A percentile compares a stretch with the other conserved stretches of the same genome.
Conservation (phyloP, 345 rosid species). For the Brassica nigra region DNA sequence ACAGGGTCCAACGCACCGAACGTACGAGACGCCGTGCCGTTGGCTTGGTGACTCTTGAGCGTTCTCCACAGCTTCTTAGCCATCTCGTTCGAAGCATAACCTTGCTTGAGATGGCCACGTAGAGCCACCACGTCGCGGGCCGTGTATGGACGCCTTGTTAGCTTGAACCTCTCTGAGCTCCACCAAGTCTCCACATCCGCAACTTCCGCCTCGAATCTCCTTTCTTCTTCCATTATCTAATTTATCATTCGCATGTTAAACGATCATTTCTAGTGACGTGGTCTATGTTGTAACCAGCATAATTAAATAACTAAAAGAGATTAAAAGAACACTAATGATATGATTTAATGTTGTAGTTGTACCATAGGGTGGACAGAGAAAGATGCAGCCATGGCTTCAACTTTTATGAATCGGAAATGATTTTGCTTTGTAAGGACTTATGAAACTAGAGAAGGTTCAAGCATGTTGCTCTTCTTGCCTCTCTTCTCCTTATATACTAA, state of each 20-base stretch:
- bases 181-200: conserved; percentile 97
- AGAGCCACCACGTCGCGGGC: conserved; percentile 88
- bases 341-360: conserved; percentile 16
- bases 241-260: conserved; percentile 1
- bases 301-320: background rate
- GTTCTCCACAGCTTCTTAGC: conserved; percentile 90
- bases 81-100: conserved; percentile 85
- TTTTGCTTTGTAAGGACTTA: conserved; percentile 23
- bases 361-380: conserved; percentile 92
- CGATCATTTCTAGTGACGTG: background rate
- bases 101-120: conserved; percentile 75
- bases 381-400: conserved; percentile 87
- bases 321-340: background rate
- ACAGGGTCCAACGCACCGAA: conserved; percentile 94
- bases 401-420: conserved; percentile 21
- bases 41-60: conserved; percentile 83
- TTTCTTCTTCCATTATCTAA: conserved; percentile 92
- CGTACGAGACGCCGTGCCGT: conserved; percentile 89
- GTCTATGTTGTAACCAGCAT: background rate
- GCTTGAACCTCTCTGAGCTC: conserved; percentile 95
- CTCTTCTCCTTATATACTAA: conserved; percentile 39
- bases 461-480: conserved; percentile 31
- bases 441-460: conserved; percentile 39
- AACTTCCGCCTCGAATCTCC: conserved; percentile 82
- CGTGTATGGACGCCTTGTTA: conserved; percentile 73